Conservation (phyloP, 2,329 filamentous ascomycete genomes). For the Cladophialophora bantiana region DNA sequence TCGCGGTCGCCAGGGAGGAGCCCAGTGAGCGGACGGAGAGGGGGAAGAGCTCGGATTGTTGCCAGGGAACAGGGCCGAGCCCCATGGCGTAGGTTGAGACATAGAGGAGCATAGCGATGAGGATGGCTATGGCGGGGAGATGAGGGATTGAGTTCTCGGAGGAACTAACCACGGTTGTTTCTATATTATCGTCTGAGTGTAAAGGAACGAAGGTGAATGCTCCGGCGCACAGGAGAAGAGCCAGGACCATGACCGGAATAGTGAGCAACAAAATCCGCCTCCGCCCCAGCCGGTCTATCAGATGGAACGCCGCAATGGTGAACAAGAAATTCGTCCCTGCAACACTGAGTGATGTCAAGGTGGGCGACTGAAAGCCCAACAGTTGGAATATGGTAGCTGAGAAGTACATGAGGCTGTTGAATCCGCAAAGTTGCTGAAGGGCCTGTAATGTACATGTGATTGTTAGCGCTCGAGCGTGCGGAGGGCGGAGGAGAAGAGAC, state of each 20-base stretch:
- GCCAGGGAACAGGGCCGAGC: conserved; percentile 93
- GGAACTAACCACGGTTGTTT: conserved; percentile 1
- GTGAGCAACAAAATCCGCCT: conserved; percentile 81
- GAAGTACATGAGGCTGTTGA: conserved; percentile 94
- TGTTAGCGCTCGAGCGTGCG: conserved; percentile 68
- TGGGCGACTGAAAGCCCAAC: conserved; percentile 79
- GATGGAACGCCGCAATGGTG: conserved; percentile 73
- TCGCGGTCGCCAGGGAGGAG: conserved; percentile 70
- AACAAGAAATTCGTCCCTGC: conserved; percentile 84
- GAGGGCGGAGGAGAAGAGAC: conserved; percentile 39
- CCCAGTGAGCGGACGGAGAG: conserved; percentile 67
- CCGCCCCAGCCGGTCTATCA: conserved; percentile 81
- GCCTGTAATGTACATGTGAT: conserved; percentile 89
- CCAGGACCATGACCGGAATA: conserved; percentile 81
- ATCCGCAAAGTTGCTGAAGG: conserved; percentile 86
- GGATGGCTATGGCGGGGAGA: conserved; percentile 64
- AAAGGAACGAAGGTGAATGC: conserved; percentile 71
- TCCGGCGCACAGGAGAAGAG: conserved; percentile 72
- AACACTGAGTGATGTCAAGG: conserved; percentile 78
- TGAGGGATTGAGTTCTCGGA: conserved; percentile 43
- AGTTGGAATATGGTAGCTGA: conserved; percentile 81
- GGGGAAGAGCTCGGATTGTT: conserved; percentile 91
- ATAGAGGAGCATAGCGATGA: conserved; percentile 79
- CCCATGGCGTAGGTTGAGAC: conserved; percentile 86
- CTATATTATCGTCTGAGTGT: conserved; percentile 32